phyloP scores from a whole-genome alignment of 164 flowering plant genomes.

The Taxillus chinensis region DNA sequence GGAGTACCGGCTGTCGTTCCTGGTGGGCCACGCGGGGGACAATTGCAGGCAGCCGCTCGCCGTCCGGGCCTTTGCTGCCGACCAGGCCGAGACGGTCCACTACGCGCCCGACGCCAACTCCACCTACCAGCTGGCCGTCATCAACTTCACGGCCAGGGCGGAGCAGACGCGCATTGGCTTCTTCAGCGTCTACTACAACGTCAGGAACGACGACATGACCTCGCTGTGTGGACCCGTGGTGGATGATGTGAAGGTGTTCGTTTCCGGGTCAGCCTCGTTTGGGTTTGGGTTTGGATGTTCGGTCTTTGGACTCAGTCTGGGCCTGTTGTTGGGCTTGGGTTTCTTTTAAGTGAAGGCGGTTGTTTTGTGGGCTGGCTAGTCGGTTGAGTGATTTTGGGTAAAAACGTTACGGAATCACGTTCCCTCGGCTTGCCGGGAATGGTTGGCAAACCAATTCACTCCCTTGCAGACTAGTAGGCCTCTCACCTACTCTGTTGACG shows the following conservation, averaged over 20 bases:
- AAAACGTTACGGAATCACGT: too few relatives aligned
- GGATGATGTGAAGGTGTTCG: slow-evolving; percentile 80
- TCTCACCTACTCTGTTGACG: too few relatives aligned
- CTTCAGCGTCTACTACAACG: slow-evolving; percentile 87
- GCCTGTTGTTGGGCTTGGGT: slow-evolving; percentile 19
- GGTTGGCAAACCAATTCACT: too few relatives aligned
- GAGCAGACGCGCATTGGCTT: slow-evolving; percentile 86
- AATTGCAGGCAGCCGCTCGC: slow-evolving; percentile 81
- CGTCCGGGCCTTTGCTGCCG: slow-evolving; percentile 90
- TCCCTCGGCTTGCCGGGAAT: too few relatives aligned
- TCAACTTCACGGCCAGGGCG: slow-evolving; percentile 90
- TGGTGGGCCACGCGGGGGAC: slow-evolving; percentile 71
- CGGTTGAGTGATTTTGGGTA: too few relatives aligned
- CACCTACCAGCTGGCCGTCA: slow-evolving; percentile 34
- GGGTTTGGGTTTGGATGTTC: slow-evolving; percentile 17
- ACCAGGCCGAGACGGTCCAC: slow-evolving; percentile 73
- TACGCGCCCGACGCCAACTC: slow-evolving; percentile 54
- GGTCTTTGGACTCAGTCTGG: slow-evolving; percentile 14
- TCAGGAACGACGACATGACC: slow-evolving; percentile 74
- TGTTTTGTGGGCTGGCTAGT: too few relatives aligned
- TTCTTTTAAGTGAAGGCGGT: slow-evolving; percentile 8
- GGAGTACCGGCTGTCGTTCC: slow-evolving; percentile 49
- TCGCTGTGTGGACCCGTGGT: slow-evolving; percentile 96
- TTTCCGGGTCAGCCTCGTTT: slow-evolving; percentile 23
- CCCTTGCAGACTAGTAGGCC: too few relatives aligned